These are phyloP conservation scores for Pseudogymnoascus sp. DNA, from an alignment of 2,329 filamentous ascomycete species.

Conservation along the genomic window DNA sequence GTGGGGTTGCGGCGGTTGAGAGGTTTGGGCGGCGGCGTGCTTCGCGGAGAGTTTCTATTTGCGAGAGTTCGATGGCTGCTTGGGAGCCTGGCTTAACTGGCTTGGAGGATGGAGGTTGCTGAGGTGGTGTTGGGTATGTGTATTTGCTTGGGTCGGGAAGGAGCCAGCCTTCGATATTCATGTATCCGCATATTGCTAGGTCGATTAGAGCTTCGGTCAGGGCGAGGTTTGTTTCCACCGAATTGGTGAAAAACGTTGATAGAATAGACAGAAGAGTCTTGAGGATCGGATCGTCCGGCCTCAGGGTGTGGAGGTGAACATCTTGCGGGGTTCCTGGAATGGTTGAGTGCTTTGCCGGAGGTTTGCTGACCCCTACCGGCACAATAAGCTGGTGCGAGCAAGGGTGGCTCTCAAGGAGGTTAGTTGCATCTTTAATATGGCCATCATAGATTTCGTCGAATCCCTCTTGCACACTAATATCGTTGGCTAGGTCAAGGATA, in stretches of 20 bases:
- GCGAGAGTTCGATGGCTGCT: conserved; percentile 34
- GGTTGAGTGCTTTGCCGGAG: conserved; percentile 46
- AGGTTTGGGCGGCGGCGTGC: conserved; percentile 47
- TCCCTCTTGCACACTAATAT: conserved; percentile 58
- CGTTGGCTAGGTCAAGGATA: conserved; percentile 58
- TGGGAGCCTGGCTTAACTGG: conserved; percentile 32
- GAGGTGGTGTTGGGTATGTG: conserved; percentile 33
- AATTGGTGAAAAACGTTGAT: conserved; percentile 77
- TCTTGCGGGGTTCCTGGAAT: conserved; percentile 53
- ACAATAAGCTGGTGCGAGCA: conserved; percentile 63
- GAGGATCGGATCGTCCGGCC: conserved; percentile 52
- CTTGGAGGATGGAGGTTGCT: conserved; percentile 22
- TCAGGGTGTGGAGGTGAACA: conserved; percentile 52
- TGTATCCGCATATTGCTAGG: conserved; percentile 74
- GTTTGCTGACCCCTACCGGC: conserved; percentile 49
- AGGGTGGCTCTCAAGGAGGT: conserved; percentile 60
- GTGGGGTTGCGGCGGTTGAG: conserved; percentile 39
- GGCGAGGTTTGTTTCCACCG: conserved; percentile 82
- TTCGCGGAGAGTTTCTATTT: conserved; percentile 38
- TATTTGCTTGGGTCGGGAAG: conserved; percentile 62
- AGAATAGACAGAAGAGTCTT: conserved; percentile 62
- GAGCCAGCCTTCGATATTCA: conserved; percentile 86
- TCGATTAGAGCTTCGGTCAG: conserved; percentile 77
- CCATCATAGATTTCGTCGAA: conserved; percentile 66
- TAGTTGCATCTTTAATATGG: conserved; percentile 62